Evolutionary conservation across 495 filamentous ascomycete genomes (phyloP), one percentile per base, ranked within the genome.

Genomic region (Lasiosphaeris hirsuta): DNA sequence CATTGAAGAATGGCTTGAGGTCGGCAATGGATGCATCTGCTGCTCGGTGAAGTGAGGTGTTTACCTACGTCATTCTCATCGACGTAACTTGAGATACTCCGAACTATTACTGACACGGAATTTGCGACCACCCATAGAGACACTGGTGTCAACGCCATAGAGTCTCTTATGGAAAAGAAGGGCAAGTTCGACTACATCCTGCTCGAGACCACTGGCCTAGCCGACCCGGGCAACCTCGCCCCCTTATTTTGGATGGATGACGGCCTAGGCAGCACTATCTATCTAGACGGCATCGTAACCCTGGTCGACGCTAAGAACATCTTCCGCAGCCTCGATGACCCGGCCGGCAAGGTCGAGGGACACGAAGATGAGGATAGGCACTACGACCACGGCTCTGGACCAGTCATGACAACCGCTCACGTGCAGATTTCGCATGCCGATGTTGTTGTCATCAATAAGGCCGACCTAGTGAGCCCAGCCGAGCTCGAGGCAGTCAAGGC

Each of bases 221-320:
- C 94, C 10, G 94, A 98, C 70, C 94, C 94, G 0, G 94, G 94
- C 5, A 97, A 97, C 63, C 84, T 98, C 43, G 94, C 95, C 2
- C 94, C 95, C 0, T 72, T 97, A 14, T 98, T 98, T 73, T 98
- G 94, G 94, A 85, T 97, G 41, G 94, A 98, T 63, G 92, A 96
- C 47, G 94, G 91, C 10, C 78, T 98, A 30, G 93, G 90, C 2
- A 96, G 91, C 69, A 90, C 85, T 14, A 96, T 98, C 61, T 97
- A 93, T 69, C 84, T 98, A 10, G 94, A 98, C 68, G 94, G 94
- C 13, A 62, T 98, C 48, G 90, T 98, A 41, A 97, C 95, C 3
- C 78, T 98, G 1, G 90, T 97, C 51, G 94, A 98, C 74, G 93
- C 95, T 37, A 92, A 92, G 72, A 97, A 97, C 63, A 88, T 97